Evolutionary conservation across 805 yeast genomes (phyloP).

Genomic region (Komagataella pastoris): DNA sequence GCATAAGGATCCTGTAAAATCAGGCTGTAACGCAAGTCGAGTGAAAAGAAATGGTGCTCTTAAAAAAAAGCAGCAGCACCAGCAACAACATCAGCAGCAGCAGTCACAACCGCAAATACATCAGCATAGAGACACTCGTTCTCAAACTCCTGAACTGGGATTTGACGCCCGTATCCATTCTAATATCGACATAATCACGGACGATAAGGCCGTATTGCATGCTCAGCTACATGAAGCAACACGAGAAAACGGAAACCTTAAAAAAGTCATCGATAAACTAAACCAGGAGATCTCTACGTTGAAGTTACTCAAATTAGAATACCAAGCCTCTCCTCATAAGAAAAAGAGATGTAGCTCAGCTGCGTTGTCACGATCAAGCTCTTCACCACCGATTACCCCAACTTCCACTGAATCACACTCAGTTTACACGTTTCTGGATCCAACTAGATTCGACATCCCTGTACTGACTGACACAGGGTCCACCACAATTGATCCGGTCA

Average conservation of each 20-base stretch:
- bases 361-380: slow-evolving; percentile 4
- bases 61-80: slow-evolving; percentile 1
- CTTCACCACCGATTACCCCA: slow-evolving; percentile 9
- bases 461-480: background rate
- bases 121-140: slow-evolving; percentile 1
- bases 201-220: slow-evolving; percentile 18
- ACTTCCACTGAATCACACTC: background rate
- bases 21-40: background rate
- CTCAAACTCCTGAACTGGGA: slow-evolving; percentile 2
- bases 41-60: background rate
- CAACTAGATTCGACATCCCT: background rate
- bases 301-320: slow-evolving; percentile 11
- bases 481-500: slow-evolving; percentile 15
- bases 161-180: slow-evolving; percentile 22
- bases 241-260: slow-evolving; percentile 28
- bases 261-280: slow-evolving; percentile 24
- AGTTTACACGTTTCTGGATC: background rate
- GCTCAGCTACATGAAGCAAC: slow-evolving; percentile 26
- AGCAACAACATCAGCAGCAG: background rate
- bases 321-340: background rate
- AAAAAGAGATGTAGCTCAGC: background rate
- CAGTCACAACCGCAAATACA: background rate
- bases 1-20: background rate
- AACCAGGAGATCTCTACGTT: slow-evolving; percentile 24
- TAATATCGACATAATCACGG: slow-evolving; percentile 18